Base-by-base conservation (phyloP, 208 protist species). In the Crithidia thermophila region DNA sequence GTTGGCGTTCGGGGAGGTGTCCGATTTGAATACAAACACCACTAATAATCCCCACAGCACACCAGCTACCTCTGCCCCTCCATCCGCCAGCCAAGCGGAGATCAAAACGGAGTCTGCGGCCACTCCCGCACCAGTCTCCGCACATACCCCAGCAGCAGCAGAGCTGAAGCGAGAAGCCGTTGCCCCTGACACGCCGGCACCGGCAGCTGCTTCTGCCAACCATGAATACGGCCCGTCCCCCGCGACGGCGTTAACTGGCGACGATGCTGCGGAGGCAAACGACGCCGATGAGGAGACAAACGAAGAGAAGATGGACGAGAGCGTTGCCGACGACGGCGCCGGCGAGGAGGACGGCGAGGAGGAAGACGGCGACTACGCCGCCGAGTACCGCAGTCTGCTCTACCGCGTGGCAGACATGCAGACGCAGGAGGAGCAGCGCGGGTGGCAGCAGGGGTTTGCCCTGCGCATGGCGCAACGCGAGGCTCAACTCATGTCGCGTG, bases 321-420 rank as follows among this genome's bases (percentile, higher is more conserved):
- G n/a, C n/a, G n/a, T n/a, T n/a, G n/a, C n/a, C 0, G 51, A 33
- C 28, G 67, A 70, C 5, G 50, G 31, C 5, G 60, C 65, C 4
- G 57, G 31, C 13, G 58, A 11, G 6, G 47, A 55, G 1, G 72
- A 58, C 18, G 77, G 37, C 4, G 72, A 73, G 8, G 71, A 74
- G 9, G 71, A 73, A 1, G 74, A 77, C 7, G 39, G 36, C 1
- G 62, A 63, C 30, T 61, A 59, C n/a, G 63, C 53, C 0, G 79
- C 82, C 1, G 71, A 75, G 50, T 77, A 74, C 51, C 51, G 39
- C n/a, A 60, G 67, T 2, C 59, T 86, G 9, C 53, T 82, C 4
- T 64, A 74, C 20, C 87, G 81, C 16, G 69, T 89, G 2, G 79
- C 81, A 2, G 83, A 84, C 30, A 31, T 81, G 63, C 79, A 87